phyloP scores from a whole-genome alignment of 2,329 filamentous ascomycete species.

The Dryadomyces sulphureus region DNA sequence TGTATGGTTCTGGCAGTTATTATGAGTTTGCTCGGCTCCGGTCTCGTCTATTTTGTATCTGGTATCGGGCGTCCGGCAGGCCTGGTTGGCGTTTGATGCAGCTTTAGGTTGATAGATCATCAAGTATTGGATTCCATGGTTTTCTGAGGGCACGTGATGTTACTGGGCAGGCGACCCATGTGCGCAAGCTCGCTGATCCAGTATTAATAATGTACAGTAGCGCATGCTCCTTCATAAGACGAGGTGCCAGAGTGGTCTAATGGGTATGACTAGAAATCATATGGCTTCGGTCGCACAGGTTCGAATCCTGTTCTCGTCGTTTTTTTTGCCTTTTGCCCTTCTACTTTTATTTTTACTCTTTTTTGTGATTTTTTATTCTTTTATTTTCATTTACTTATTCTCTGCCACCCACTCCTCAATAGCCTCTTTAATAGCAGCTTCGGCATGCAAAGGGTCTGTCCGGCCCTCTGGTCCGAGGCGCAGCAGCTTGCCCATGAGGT shows the following conservation, averaged over 20 bases:
- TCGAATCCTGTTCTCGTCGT: slow-evolving; percentile 11
- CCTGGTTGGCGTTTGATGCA: too few relatives aligned
- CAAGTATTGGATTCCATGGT: too few relatives aligned
- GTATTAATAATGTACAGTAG: too few relatives aligned
- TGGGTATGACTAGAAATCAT: slow-evolving; percentile 12
- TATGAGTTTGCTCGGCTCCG: too few relatives aligned
- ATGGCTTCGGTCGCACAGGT: slow-evolving; percentile 12
- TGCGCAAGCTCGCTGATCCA: too few relatives aligned
- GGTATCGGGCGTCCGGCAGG: too few relatives aligned
- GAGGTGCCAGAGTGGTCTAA: slow-evolving; percentile 12
- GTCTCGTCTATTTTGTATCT: too few relatives aligned
- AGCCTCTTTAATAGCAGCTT: slow-evolving; percentile 26
- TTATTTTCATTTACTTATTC: neutral
- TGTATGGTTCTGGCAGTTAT: neutral
- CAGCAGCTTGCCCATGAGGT: slow-evolving; percentile 44
- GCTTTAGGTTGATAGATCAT: too few relatives aligned
- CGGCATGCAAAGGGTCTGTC: slow-evolving; percentile 37
- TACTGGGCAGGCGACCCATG: too few relatives aligned
- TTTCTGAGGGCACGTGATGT: too few relatives aligned
- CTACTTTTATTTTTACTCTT: neutral
- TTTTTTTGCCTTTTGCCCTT: neutral
- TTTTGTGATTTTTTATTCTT: neutral
- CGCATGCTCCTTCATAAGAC: slow-evolving; percentile 1
- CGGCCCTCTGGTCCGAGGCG: slow-evolving; percentile 35
- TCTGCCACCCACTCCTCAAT: slow-evolving; percentile 13